phyloP scores from a whole-genome alignment of 2,329 filamentous ascomycete species.

The Exophiala xenobiotica region DNA sequence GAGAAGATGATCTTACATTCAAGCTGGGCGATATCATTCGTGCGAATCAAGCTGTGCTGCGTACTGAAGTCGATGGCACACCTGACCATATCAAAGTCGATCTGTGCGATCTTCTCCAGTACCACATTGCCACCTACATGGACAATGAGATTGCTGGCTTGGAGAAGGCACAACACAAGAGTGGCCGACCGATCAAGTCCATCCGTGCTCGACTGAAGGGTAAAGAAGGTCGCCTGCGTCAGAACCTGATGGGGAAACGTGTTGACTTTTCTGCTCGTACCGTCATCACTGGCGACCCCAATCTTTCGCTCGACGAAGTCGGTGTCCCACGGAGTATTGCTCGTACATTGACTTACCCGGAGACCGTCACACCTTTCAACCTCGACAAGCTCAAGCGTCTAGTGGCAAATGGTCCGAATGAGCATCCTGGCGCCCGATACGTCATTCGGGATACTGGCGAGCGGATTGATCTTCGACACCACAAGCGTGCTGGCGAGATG shows the following conservation, averaged over 20 bases:
- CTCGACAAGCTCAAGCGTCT: slow-evolving; percentile 86
- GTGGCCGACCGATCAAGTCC: slow-evolving; percentile 91
- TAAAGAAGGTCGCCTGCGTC: slow-evolving; percentile 95
- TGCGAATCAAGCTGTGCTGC: slow-evolving; percentile 90
- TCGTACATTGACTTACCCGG: slow-evolving; percentile 88
- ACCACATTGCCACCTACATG: slow-evolving; percentile 99
- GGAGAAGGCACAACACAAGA: slow-evolving; percentile 93
- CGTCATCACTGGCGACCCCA: slow-evolving; percentile 98
- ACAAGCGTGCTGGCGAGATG: slow-evolving; percentile 82
- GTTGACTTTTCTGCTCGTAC: slow-evolving; percentile 99
- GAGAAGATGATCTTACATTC: slow-evolving; percentile 98
- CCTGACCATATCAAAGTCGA: slow-evolving; percentile 88
- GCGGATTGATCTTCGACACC: slow-evolving; percentile 90
- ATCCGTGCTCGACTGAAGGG: slow-evolving; percentile 97
- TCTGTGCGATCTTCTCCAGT: slow-evolving; percentile 89
- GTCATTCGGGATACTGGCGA: slow-evolving; percentile 92
- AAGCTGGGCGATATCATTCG: slow-evolving; percentile 98
- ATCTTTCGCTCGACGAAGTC: slow-evolving; percentile 93
- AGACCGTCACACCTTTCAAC: slow-evolving; percentile 97
- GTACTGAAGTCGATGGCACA: slow-evolving; percentile 86
- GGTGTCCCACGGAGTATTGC: slow-evolving; percentile 94
- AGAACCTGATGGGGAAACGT: slow-evolving; percentile 99
- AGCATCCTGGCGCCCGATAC: slow-evolving; percentile 94
- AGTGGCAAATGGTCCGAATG: slow-evolving; percentile 89
- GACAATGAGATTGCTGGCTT: slow-evolving; percentile 98